Conservation (phyloP, 2,329 filamentous ascomycete species). For the Rutstroemia sp. region DNA sequence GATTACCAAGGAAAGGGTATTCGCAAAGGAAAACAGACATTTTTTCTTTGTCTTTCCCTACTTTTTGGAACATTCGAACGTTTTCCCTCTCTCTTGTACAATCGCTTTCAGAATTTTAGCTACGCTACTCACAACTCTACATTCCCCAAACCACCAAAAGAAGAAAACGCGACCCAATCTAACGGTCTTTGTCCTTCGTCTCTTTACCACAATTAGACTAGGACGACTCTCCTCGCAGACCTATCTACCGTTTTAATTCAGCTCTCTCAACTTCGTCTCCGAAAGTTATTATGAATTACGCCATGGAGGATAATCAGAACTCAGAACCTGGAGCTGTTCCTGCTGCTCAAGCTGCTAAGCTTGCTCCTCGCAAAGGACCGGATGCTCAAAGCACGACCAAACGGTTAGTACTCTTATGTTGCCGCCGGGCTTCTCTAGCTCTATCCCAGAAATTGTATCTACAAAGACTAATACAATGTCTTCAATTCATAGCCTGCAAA, state of each 20-base stretch:
- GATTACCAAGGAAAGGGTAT: not conserved
- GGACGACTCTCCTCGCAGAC: not conserved
- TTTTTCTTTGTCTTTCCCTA: conserved; percentile 1
- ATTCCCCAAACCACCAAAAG: conserved; percentile 1
- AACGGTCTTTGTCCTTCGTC: conserved; percentile 18
- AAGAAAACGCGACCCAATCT: not conserved
- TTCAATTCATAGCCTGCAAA: conserved; percentile 63
- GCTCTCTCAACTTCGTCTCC: not conserved
- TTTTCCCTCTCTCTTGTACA: conserved; percentile 9
- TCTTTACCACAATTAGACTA: not conserved
- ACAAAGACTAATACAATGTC: not conserved
- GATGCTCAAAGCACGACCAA: conserved; percentile 73
- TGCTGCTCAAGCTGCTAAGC: conserved; percentile 51
- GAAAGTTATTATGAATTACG: conserved; percentile 34
- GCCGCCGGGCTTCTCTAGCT: not conserved
- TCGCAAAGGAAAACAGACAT: not conserved
- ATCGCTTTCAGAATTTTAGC: conserved; percentile 16
- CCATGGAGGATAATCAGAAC: conserved; percentile 56
- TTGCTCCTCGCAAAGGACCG: conserved; percentile 48
- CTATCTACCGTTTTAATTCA: not conserved
- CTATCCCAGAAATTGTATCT: not conserved
- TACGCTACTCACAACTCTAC: not conserved
- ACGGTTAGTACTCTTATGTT: conserved; percentile 44
- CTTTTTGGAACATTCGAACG: not conserved
- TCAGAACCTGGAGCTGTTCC: conserved; percentile 49